Evolutionary conservation across 179 eudicot species (phyloP).

Genomic region (Patellifolia procumbens): DNA sequence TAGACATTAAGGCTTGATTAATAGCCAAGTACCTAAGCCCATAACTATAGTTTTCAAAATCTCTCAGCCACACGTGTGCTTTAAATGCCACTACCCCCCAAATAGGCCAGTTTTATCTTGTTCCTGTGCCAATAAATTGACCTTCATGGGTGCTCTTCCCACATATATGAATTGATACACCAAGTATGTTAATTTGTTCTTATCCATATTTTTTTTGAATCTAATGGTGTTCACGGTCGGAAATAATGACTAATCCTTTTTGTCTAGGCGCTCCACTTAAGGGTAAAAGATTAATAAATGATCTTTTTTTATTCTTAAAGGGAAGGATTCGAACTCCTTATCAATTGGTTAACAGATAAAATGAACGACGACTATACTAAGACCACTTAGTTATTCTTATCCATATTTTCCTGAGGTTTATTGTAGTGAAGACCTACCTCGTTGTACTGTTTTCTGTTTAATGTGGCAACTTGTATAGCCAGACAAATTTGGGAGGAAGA

Average conservation of each 20-base stretch:
- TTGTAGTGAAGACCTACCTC: not conserved
- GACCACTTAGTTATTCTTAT: constrained; percentile 18
- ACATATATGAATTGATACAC: too few relatives aligned
- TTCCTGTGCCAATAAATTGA: constrained; percentile 16
- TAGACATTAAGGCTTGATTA: not conserved
- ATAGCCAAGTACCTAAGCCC: constrained; percentile 32
- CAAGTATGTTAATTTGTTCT: not conserved
- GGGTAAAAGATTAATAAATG: too few relatives aligned
- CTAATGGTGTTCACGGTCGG: too few relatives aligned
- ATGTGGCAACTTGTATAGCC: not conserved
- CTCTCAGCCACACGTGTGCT: constrained; percentile 36
- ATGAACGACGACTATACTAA: too few relatives aligned
- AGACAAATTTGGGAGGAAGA: not conserved
- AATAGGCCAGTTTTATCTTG: constrained; percentile 8
- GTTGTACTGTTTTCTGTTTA: not conserved
- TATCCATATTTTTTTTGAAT: constrained; percentile 14
- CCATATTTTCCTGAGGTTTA: not conserved
- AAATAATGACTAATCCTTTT: too few relatives aligned
- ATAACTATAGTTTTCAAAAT: constrained; percentile 11
- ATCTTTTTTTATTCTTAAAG: too few relatives aligned
- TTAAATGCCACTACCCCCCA: constrained; percentile 23
- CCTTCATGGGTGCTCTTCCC: not conserved
- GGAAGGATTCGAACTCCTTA: too few relatives aligned
- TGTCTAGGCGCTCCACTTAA: too few relatives aligned
- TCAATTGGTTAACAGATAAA: too few relatives aligned